Evolutionary conservation across 1,139 yeast species (phyloP), one percentile per base, ranked within the genome.

Genomic region (Chernovozyma sophiae-reginae): DNA sequence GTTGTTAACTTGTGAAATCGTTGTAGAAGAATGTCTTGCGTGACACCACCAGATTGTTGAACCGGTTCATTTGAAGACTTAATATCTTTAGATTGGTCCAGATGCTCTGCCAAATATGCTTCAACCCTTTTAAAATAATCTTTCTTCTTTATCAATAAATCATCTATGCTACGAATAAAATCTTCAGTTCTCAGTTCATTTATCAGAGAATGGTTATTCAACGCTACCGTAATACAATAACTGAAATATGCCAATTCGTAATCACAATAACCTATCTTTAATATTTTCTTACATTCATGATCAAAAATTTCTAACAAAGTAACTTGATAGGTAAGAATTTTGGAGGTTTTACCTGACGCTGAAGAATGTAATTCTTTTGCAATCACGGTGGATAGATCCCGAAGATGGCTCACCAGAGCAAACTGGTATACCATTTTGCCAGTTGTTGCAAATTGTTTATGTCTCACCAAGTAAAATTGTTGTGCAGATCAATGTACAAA

Each of bases 161-260:
- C 45, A 18, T 47, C 47, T n/a, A 65, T 52, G 2, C 46, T 32
- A n/a, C 25, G 28, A 30, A 25, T 25, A 11, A 66, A 50, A 13
- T 52, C 63, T 17, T 41, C 38, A 16, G 50, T 46, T 15, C 50
- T 52, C 7, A 43, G 38, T 2, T 41, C 46, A 13, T 42, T 43
- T 6, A 33, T 33, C 25, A 43, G 43, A 16, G 50, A 46, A 27
- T 50, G 47, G 18, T 42, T 40, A 29, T 46, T 43, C 14, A 62
- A 43, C 22, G 34, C 40, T 13, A 33, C 35, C 3, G 56, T 48
- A 5, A 54, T 38, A 1, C 40, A 34, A 36, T 52, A 63, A 34
- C 61, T 48, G 2, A 67, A 53, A 40, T 54, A 64, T 2, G 69
- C 68, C 36, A 65, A 37, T 39, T 65, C 72, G 42, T 53, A 60